Base-by-base conservation (phyloP, 805 yeast species). In the Candida qinlingensis region DNA sequence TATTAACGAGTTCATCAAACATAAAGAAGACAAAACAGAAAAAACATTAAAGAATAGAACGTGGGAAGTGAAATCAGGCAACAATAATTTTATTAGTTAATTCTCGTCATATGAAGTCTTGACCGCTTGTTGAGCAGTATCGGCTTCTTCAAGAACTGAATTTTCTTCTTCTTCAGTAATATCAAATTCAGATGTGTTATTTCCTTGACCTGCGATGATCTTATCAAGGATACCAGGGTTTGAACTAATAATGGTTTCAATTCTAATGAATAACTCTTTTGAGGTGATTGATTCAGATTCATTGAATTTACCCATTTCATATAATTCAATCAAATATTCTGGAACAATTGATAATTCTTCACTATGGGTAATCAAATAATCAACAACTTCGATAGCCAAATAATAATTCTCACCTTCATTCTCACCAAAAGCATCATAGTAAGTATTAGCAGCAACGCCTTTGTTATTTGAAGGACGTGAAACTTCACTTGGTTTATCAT, bases 321-420 rank as follows among this genome's bases (percentile, higher is more conserved):
- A 45, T 45, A 54, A 41, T 55, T 65, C 54, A 48, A 65, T 50
- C 71, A 77, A 26, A 71, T 76, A 57, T 77, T 71, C 42, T 12
- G 99, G 98, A 38, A 92, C 83, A 46, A 81, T 73, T 37, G 89
- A 78, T 52, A 92, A 76, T 49, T 86, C 87, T 54, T 86, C 91
- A 63, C 87, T 90, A 51, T 81, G 75, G 50, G 87, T 87, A 53
- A 94, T 90, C 64, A 94, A 71, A 54, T 81, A 80, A 64, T 88
- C 87, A 35, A 94, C 84, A 33, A 90, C 92, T 63, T 92, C 98
- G 61, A 94, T 91, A 1, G 96, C 96, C 54, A 89, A 71, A 61
- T 91, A 87, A 62, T 91, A 90, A 28, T 79, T 77, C 54, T 88
- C 94, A 37, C 92, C 75, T 46, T 68, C 73, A 54, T 67, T 68